Percentiles rank a stretch among this genome's conserved stretches.
phyloP scores from a whole-genome alignment of 306 rosid species.

The Argentina anserina region DNA sequence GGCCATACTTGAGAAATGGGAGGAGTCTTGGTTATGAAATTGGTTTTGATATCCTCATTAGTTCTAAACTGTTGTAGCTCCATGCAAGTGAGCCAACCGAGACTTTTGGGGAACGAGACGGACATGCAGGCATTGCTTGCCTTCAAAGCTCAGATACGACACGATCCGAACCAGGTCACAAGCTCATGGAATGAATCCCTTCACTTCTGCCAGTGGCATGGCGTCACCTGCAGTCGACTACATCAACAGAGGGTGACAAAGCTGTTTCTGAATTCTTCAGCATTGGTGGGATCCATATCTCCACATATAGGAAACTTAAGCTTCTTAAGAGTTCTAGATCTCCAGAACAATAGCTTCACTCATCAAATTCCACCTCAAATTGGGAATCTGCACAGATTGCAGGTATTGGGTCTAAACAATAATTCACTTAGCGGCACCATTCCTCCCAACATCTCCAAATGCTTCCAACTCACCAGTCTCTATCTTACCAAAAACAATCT shows the following conservation, averaged over 20 bases:
- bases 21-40: neutral
- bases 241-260: neutral
- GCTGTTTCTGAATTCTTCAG: neutral
- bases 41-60: neutral
- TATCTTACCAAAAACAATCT: neutral
- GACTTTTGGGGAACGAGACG: neutral
- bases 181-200: neutral
- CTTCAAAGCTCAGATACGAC: neutral
- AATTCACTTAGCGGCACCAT: neutral
- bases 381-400: constrained; percentile 23
- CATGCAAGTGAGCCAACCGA: neutral
- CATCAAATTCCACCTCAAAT: constrained; percentile 36
- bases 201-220: neutral
- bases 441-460: neutral
- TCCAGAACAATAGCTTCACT: constrained; percentile 23
- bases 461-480: neutral
- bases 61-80: neutral
- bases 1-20: neutral
- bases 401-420: neutral
- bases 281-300: neutral
- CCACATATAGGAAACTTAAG: constrained; percentile 36
- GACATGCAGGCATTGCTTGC: neutral
- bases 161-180: neutral
- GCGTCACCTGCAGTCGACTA: neutral
- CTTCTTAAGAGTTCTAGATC: constrained; percentile 15